Evolutionary conservation across 2,329 filamentous ascomycete genomes (phyloP).

Genomic region (Arachnopeziza araneosa): DNA sequence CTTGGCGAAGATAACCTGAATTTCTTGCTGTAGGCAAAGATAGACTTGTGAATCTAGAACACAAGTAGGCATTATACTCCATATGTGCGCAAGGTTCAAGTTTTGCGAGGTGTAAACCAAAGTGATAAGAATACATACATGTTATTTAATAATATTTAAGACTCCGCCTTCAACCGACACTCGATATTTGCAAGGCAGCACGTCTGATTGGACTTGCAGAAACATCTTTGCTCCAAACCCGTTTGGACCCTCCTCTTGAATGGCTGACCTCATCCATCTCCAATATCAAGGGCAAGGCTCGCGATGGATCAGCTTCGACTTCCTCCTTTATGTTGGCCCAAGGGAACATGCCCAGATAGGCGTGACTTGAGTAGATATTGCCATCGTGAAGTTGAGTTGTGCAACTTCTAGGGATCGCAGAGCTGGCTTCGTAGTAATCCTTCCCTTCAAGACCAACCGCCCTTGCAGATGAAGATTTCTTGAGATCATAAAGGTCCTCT

Average conservation of each 20-base stretch:
- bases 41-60: too few species aligned
- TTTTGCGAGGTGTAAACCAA: too few species aligned
- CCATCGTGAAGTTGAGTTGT: slow-evolving; percentile 14
- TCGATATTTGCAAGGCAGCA: slow-evolving; percentile 19
- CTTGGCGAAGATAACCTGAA: too few species aligned
- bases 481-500: slow-evolving; percentile 7
- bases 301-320: slow-evolving; percentile 2
- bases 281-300: slow-evolving; percentile 15
- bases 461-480: slow-evolving; percentile 12
- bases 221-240: slow-evolving; percentile 21
- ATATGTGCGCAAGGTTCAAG: too few species aligned
- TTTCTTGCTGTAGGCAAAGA: too few species aligned
- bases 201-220: slow-evolving; percentile 25
- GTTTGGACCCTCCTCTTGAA: slow-evolving; percentile 10
- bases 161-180: slow-evolving; percentile 9
- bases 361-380: slow-evolving; percentile 7
- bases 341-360: slow-evolving; percentile 14
- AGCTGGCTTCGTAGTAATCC: slow-evolving; percentile 10
- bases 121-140: too few species aligned
- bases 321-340: slow-evolving; percentile 8
- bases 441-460: slow-evolving; percentile 10
- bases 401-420: slow-evolving; percentile 8
- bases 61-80: too few species aligned
- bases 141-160: not conserved
- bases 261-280: slow-evolving; percentile 18